Evolutionary conservation across 129 eudicot genomes (phyloP), one percentile per base, ranked within the genome.

Genomic region (Heracleum sosnowskyi): DNA sequence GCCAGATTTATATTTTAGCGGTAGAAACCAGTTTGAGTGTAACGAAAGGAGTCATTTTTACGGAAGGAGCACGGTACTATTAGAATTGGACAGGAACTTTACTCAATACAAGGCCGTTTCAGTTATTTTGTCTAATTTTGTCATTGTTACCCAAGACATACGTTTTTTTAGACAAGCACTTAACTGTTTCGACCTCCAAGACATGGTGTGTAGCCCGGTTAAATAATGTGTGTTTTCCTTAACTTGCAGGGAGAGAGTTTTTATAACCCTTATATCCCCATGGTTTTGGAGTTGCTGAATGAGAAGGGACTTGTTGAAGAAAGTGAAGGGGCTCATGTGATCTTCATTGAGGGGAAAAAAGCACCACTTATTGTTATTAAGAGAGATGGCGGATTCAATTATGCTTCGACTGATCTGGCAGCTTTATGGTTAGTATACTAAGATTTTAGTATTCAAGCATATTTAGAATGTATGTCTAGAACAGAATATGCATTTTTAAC

Each of bases 351-450:
- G 83, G 99, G 97, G 49, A 90, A 87, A 83, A 85, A 85, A 5
- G 84, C 87, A 69, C 99, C 99, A 74, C 94, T 96, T 66, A 96
- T 96, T 55, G 97, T 96, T 84, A 87, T 87, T 66, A 96, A 96
- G 82, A 90, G 87, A 42, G 97, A 96, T 82, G 99, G 99, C 79
- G 97, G 99, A 55, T 96, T 77, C 88, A 96, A 96, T 83, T 96
- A 96, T 87, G 97, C 99, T 75, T 96, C 99, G 33, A 96, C 99
- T 24, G 99, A 96, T 87, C 89, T 96, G 76, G 79, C 99, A 17
- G 99, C 99, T 77, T 82, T 96, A 39, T 96, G 99, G 99, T 96
- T 76, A 71, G 89, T 85, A 53, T 77, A 47, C 31, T 72, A 35
- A 17, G 40, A 22, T 10, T 40, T 26, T 64, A 51, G 22, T 24